phyloP scores from a whole-genome alignment of 208 protist species.

The Phytomonas francai region DNA sequence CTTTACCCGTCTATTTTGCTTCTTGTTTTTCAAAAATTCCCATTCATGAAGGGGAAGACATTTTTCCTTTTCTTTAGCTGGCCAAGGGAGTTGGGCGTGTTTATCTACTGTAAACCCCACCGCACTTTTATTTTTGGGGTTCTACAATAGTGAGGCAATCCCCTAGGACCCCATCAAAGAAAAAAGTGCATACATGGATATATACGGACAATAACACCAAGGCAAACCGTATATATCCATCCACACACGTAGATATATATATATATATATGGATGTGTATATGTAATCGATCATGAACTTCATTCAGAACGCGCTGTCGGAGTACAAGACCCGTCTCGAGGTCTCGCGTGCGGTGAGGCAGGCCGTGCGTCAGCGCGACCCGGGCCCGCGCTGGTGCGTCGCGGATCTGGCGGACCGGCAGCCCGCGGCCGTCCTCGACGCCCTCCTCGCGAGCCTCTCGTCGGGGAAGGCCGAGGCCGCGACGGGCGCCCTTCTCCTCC shows the following conservation, averaged over 20 bases:
- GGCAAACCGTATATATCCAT: background rate
- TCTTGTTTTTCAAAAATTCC: background rate
- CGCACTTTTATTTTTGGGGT: background rate
- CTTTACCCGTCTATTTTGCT: background rate
- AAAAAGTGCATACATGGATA: background rate
- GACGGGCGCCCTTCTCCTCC: slow-evolving; percentile 45
- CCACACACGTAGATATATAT: no score
- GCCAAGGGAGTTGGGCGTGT: background rate
- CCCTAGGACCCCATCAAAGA: background rate
- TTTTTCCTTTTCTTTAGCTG: background rate
- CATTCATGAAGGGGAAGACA: background rate
- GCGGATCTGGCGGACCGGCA: slow-evolving; percentile 35
- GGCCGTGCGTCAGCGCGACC: no score
- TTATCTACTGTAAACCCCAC: background rate
- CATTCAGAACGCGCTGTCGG: no score
- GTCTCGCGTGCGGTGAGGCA: no score
- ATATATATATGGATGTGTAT: no score
- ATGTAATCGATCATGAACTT: no score
- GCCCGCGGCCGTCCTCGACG: slow-evolving; percentile 38
- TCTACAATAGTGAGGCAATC: background rate
- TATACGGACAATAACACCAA: background rate
- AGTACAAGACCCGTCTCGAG: no score
- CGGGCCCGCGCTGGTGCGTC: background rate
- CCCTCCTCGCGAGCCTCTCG: slow-evolving; percentile 30
- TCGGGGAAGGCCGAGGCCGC: slow-evolving; percentile 20